These are phyloP conservation scores for Dictyostelium firmibasis DNA, from an alignment of 78 protist species.

Conservation along the genomic window DNA sequence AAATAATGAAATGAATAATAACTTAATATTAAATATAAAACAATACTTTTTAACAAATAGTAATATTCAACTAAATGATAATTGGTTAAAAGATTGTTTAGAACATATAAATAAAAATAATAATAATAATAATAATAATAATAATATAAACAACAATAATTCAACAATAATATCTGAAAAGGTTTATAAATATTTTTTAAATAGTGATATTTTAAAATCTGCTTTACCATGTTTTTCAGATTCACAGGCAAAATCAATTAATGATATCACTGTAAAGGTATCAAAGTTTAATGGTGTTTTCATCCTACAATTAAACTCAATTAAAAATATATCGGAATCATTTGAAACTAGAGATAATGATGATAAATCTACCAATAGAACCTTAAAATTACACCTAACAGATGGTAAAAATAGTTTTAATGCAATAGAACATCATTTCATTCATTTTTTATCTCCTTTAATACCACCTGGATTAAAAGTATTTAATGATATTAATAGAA, in stretches of 20 bases:
- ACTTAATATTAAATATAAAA: not conserved
- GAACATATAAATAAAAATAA: not conserved
- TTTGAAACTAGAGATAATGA: constrained; percentile 2
- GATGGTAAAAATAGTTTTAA: constrained; percentile 19
- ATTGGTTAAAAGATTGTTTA: not conserved
- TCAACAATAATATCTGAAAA: not conserved
- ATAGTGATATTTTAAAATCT: not conserved
- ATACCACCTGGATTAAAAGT: constrained; percentile 47
- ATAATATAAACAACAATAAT: not conserved
- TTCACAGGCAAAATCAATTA: not conserved
- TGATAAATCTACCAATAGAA: constrained; percentile 32
- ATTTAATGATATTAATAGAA: not conserved
- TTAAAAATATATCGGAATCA: constrained; percentile 37
- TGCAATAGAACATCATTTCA: constrained; percentile 36
- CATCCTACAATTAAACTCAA: not conserved
- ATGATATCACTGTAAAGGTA: not conserved
- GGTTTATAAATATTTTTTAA: not conserved
- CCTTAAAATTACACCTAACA: not conserved
- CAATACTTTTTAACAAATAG: not conserved
- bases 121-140: not conserved
- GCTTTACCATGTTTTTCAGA: not conserved
- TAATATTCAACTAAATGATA: not conserved
- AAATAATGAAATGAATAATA: not conserved
- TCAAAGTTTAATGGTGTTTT: not conserved
- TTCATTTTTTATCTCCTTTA: not conserved